phyloP scores from a whole-genome alignment of 129 eudicot species.

The Solidago caesia region DNA sequence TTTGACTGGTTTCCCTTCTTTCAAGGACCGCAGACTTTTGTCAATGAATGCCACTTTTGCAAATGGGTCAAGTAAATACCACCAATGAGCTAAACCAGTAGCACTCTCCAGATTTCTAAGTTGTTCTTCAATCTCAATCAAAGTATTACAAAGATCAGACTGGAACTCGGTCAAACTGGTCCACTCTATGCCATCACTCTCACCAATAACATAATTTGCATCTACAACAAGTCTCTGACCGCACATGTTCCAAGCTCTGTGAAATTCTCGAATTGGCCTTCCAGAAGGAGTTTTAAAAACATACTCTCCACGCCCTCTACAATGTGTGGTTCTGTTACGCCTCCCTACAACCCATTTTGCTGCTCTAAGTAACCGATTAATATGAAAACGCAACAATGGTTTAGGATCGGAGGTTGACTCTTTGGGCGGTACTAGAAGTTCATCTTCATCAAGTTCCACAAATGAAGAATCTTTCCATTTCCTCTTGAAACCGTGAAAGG shows the following conservation, averaged over 20 bases:
- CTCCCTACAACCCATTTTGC: conserved; percentile 91
- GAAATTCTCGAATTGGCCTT: conserved; percentile 80
- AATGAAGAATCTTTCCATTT: conserved; percentile 64
- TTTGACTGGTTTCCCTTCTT: conserved; percentile 58
- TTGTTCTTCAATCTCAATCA: conserved; percentile 51
- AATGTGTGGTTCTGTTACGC: conserved; percentile 50
- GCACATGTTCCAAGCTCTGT: conserved; percentile 77
- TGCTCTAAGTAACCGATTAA: conserved; percentile 62
- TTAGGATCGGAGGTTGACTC: conserved; percentile 63
- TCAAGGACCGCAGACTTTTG: conserved; percentile 54
- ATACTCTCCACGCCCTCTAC: conserved; percentile 68
- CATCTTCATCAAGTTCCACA: conserved; percentile 59
- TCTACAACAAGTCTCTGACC: conserved; percentile 57
- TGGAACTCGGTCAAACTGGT: conserved; percentile 55
- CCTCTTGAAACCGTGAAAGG: conserved; percentile 27
- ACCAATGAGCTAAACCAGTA: conserved; percentile 60
- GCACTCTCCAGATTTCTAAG: conserved; percentile 41
- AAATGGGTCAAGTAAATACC: conserved; percentile 93
- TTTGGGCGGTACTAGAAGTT: conserved; percentile 40
- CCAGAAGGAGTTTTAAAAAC: conserved; percentile 77
- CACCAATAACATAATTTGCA: conserved; percentile 32
- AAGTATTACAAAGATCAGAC: conserved; percentile 58
- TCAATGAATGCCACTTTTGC: conserved; percentile 75
- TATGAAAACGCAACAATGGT: conserved; percentile 67
- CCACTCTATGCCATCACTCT: conserved; percentile 57